Evolutionary conservation across 495 filamentous ascomycete genomes (phyloP).

Genomic region (Sordaria brevicollis): DNA sequence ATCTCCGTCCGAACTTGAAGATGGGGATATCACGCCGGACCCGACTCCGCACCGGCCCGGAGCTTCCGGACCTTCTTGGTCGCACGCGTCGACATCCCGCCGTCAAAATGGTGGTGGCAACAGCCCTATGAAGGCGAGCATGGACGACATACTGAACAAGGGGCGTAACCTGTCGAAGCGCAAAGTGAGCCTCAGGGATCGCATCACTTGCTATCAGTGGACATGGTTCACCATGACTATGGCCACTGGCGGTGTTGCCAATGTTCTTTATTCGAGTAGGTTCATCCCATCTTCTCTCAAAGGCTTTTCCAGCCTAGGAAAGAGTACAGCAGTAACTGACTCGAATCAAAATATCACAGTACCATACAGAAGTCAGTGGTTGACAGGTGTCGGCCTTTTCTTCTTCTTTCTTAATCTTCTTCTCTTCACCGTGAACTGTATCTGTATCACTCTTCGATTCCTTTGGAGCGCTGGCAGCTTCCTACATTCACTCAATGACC

Average conservation of each 20-base stretch:
- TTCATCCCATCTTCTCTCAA: not conserved
- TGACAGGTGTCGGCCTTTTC: conserved; percentile 59
- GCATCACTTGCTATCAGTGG: conserved; percentile 45
- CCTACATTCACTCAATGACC: conserved; percentile 60
- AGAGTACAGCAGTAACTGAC: not conserved
- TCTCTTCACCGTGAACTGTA: conserved; percentile 60
- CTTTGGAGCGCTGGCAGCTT: conserved; percentile 62
- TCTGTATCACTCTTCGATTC: conserved; percentile 60
- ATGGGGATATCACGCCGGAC: not conserved
- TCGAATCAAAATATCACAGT: conserved; percentile 31
- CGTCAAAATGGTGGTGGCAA: not conserved
- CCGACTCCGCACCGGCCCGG: not conserved
- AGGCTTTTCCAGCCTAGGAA: not conserved
- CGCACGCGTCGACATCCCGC: not conserved
- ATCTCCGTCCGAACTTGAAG: conserved; percentile 7
- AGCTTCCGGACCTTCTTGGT: not conserved
- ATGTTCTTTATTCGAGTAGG: conserved; percentile 61
- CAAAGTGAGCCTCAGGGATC: conserved; percentile 31
- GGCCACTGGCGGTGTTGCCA: conserved; percentile 79
- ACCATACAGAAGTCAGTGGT: conserved; percentile 56
- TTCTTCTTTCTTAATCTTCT: conserved; percentile 69
- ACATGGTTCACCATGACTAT: conserved; percentile 70
- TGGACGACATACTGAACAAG: conserved; percentile 20
- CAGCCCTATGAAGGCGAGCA: conserved; percentile 10
- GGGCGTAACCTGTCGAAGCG: conserved; percentile 10